Conservation (phyloP, 805 yeast genomes). For the Yamadazyma tumulicola region DNA sequence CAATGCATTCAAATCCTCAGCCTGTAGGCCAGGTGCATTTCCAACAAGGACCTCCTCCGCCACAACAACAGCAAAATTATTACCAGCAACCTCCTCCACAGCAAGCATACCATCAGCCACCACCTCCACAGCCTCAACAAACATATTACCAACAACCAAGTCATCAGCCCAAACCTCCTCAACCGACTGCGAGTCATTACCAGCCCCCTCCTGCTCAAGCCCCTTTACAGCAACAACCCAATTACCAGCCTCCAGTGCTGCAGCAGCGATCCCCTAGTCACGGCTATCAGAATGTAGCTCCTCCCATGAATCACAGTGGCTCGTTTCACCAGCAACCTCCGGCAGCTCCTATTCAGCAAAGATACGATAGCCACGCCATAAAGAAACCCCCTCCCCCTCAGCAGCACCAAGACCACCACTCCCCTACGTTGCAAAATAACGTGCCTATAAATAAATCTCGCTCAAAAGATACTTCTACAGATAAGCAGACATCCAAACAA, state of each 20-base stretch:
- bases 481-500: conserved; percentile 29
- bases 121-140: conserved; percentile 10
- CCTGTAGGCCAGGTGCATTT: conserved; percentile 6
- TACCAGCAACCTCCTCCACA: conserved; percentile 12
- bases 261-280: conserved; percentile 6
- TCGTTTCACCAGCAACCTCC: conserved; percentile 4
- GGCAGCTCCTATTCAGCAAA: conserved; percentile 8
- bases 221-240: conserved; percentile 13
- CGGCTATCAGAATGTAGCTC: neutral
- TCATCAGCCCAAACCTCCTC: conserved; percentile 20
- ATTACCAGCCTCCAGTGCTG: conserved; percentile 5
- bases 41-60: conserved; percentile 9
- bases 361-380: conserved; percentile 12
- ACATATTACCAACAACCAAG: conserved; percentile 12
- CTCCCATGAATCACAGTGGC: neutral
- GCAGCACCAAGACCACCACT: too few species aligned
- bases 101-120: conserved; percentile 6
- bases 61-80: conserved; percentile 11
- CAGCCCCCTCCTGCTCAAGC: conserved; percentile 9
- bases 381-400: conserved; percentile 14
- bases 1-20: conserved; percentile 7
- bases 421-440: neutral
- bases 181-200: conserved; percentile 6
- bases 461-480: conserved; percentile 19
- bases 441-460: conserved; percentile 1